Evolutionary conservation across 192 early-diverging fungal species (phyloP).

Genomic region (Entomortierella parvispora): DNA sequence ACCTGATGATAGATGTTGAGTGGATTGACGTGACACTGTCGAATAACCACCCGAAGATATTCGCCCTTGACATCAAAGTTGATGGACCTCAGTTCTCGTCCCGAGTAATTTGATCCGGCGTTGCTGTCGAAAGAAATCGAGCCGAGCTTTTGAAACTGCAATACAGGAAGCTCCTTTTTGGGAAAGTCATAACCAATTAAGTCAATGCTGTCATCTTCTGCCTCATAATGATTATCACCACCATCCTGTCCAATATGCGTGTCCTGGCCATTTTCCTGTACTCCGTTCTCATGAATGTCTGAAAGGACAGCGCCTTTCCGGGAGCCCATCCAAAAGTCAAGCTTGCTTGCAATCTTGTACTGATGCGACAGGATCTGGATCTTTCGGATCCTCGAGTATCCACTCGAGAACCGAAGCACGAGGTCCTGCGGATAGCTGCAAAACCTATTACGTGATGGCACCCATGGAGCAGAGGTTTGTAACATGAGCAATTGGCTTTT

Average conservation of each 20-base stretch:
- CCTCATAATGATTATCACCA: not conserved
- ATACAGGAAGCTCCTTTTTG: slow-evolving; percentile 33
- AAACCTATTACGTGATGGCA: slow-evolving; percentile 62
- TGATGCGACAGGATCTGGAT: slow-evolving; percentile 81
- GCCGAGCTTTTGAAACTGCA: slow-evolving; percentile 57
- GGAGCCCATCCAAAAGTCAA: slow-evolving; percentile 76
- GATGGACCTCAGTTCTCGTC: slow-evolving; percentile 81
- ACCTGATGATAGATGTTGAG: slow-evolving; percentile 84
- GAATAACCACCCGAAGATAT: slow-evolving; percentile 72
- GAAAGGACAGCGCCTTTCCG: slow-evolving; percentile 40
- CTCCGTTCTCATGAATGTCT: slow-evolving; percentile 10
- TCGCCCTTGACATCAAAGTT: slow-evolving; percentile 75
- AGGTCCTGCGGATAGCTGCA: slow-evolving; percentile 78
- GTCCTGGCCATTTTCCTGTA: not conserved
- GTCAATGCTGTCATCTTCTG: slow-evolving; percentile 8
- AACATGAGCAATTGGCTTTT: slow-evolving; percentile 49
- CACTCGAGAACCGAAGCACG: slow-evolving; percentile 64
- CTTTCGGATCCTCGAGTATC: slow-evolving; percentile 67
- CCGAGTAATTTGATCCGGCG: slow-evolving; percentile 65
- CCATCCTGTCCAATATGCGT: slow-evolving; percentile 4
- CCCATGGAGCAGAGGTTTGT: slow-evolving; percentile 61
- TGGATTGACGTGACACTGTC: slow-evolving; percentile 75
- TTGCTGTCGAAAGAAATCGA: slow-evolving; percentile 77
- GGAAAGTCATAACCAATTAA: not conserved
- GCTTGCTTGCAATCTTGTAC: slow-evolving; percentile 77